Evolutionary conservation across 2,329 filamentous ascomycete genomes (phyloP).

Genomic region (Beauveria sp.): DNA sequence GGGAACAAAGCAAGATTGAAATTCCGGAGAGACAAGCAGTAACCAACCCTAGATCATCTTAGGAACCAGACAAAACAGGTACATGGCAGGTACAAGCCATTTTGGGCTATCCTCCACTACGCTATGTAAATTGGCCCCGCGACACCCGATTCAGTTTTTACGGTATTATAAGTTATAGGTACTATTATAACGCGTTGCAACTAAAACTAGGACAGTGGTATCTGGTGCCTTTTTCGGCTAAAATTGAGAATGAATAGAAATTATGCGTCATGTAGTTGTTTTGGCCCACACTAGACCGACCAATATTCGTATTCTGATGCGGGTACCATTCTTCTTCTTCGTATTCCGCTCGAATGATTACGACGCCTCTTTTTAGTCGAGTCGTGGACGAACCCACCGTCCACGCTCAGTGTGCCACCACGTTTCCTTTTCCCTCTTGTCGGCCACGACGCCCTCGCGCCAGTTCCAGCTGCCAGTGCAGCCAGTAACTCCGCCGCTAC

Average conservation of each 20-base stretch:
- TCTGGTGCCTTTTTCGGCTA: background rate
- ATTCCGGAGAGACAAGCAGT: too few relatives aligned
- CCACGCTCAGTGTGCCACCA: slow-evolving; percentile 46
- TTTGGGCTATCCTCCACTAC: too few relatives aligned
- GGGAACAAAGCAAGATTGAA: too few relatives aligned
- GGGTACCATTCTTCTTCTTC: background rate
- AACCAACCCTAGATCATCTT: too few relatives aligned
- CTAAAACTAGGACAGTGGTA: background rate
- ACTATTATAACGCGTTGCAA: background rate
- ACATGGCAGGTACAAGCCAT: too few relatives aligned
- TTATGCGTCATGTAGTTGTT: background rate
- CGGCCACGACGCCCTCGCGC: slow-evolving; percentile 27
- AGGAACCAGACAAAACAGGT: too few relatives aligned
- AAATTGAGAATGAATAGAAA: background rate
- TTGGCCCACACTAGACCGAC: background rate
- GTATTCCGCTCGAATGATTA: background rate
- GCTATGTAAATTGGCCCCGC: too few relatives aligned
- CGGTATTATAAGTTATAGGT: background rate
- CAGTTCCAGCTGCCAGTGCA: slow-evolving; percentile 43
- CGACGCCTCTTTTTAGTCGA: background rate
- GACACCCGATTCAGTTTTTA: too few relatives aligned
- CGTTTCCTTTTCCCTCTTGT: slow-evolving; percentile 40
- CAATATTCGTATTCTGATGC: background rate
- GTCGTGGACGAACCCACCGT: slow-evolving; percentile 28
- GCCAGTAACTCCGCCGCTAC: slow-evolving; percentile 13